Evolutionary conservation across 2,329 filamentous ascomycete genomes (phyloP), one percentile per base, ranked within the genome.

Genomic region (Sporothrix pallida): DNA sequence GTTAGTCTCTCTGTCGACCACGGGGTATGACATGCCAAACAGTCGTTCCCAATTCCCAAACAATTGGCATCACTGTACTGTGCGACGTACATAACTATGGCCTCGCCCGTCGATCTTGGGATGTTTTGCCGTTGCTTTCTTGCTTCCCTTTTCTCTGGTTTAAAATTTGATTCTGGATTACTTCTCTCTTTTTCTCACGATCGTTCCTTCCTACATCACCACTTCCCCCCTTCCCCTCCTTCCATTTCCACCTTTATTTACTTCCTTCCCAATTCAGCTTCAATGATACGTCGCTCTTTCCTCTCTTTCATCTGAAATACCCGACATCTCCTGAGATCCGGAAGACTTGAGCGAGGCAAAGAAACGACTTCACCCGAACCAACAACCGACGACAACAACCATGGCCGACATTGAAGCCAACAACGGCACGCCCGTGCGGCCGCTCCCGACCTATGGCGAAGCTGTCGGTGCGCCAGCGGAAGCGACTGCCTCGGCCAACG

Each of bases 371-470:
- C 9, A 56, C 52, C 31, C 31, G 31, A 37, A 37, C 31, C 31
- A 37, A 5, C 31, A 37, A 37, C 8, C 17, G n/a, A 20, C 37
- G 46, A n/a, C 65, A 1, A 42, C 48, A 37, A 5, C n/a, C 44
- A 67, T 67, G 63, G 44, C 63, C 20, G 63, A 67, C 44, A 10
- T 50, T 44, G 44, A 67, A 48, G 37, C 60, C 6, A 12, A n/a
- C n/a, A 15, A 44, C 12, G 44, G 23, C 20, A 15, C 23, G 8
- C 44, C 63, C 12, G 20, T n/a, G 7, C 63, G 63, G 63, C 63
- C 63, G 20, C 46, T 67, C 20, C 63, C 63, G 44, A 67, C 63
- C 44, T 67, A 67, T 44, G 20, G 63, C 63, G 63, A 67, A 31
- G 42, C 63, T 50, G 44, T 50, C 46, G 46, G 46, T 46, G 3